Percentiles rank a stretch among this genome's conserved stretches.
Conservation (phyloP, 1,284 basidiomycete species). For the Boletus nobilissimus region DNA sequence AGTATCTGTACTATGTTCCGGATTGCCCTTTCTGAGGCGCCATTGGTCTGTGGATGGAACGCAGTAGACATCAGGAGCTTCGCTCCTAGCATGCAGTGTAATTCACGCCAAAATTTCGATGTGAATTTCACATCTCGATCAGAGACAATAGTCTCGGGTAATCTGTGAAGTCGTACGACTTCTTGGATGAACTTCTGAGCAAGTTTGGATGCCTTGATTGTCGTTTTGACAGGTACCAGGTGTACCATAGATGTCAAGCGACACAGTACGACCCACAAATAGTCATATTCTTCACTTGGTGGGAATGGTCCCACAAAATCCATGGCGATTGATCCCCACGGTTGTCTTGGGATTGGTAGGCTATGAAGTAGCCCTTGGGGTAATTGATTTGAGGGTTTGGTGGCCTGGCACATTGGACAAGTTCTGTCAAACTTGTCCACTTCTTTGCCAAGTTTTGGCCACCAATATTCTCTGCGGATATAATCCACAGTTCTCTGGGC, state of each 20-base stretch:
- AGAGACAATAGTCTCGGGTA: background rate
- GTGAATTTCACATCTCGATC: background rate
- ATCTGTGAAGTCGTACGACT: background rate
- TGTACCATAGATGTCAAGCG: background rate
- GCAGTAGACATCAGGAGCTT: slow-evolving; percentile 15
- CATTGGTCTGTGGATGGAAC: slow-evolving; percentile 27
- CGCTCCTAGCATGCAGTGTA: background rate
- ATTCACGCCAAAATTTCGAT: background rate
- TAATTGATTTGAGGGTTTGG: background rate
- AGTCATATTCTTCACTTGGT: background rate
- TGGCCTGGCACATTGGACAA: background rate
- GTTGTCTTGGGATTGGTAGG: background rate
- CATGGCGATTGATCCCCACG: background rate
- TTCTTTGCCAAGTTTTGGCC: background rate
- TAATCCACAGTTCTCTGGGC: background rate
- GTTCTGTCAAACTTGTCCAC: background rate
- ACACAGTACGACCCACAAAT: background rate
- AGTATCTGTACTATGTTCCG: background rate
- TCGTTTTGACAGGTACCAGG: too few relatives aligned
- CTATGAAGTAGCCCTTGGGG: background rate
- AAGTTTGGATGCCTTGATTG: background rate
- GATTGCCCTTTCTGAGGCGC: slow-evolving; percentile 5
- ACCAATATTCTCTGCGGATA: background rate
- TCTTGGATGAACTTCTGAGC: background rate
- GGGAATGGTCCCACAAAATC: background rate